Percentiles rank a stretch among this genome's conserved stretches.
phyloP scores from a whole-genome alignment of 2,329 filamentous ascomycete species.

The Microdochium nivale region DNA sequence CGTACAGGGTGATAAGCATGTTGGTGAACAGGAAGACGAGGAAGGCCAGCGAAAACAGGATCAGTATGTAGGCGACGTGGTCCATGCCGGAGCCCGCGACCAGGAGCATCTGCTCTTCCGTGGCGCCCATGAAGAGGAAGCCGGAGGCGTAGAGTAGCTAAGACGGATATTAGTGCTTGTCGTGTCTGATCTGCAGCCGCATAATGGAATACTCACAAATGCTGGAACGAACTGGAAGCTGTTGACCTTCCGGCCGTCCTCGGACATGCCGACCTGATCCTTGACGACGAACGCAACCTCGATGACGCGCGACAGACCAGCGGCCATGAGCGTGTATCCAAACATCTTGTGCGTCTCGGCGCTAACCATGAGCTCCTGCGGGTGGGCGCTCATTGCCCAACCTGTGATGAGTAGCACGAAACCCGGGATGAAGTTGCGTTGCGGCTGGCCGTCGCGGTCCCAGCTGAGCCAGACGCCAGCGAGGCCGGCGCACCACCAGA shows the following conservation, averaged over 20 bases:
- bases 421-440: constrained; percentile 86
- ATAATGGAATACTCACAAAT: constrained; percentile 46
- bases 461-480: constrained; percentile 87
- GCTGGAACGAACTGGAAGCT: constrained; percentile 65
- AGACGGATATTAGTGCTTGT: constrained; percentile 11
- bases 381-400: constrained; percentile 90
- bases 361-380: constrained; percentile 75
- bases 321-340: constrained; percentile 91
- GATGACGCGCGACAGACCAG: constrained; percentile 74
- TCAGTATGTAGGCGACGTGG: constrained; percentile 85
- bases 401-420: constrained; percentile 89
- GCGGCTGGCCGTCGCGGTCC: constrained; percentile 73
- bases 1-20: constrained; percentile 78
- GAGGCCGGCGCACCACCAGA: constrained; percentile 95
- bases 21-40: constrained; percentile 85
- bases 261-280: constrained; percentile 57
- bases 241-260: constrained; percentile 59
- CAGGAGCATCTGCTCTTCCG: constrained; percentile 88
- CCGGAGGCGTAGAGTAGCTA: constrained; percentile 86
- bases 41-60: constrained; percentile 85
- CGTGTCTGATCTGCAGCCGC: background rate
- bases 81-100: constrained; percentile 68
- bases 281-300: constrained; percentile 83
- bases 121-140: constrained; percentile 96
- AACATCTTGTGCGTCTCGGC: constrained; percentile 85